Evolutionary conservation across 2,329 filamentous ascomycete species (phyloP).

Genomic region (Neodidymelliopsis sp.): DNA sequence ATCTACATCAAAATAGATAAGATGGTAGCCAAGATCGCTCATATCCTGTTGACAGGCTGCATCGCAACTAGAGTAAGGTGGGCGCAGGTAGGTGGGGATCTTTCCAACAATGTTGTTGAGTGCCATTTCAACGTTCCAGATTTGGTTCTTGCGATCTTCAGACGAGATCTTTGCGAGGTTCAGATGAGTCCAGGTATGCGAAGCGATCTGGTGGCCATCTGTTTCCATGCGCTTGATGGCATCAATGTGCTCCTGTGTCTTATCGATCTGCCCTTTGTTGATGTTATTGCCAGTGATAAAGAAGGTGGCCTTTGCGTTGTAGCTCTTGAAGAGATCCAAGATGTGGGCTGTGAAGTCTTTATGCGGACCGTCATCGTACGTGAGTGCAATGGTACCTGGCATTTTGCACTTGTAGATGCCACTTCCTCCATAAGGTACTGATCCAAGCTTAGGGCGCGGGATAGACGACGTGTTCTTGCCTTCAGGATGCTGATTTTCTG

Average conservation of each 20-base stretch:
- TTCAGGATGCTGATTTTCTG: conserved; percentile 61
- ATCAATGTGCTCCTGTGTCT: conserved; percentile 53
- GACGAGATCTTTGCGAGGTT: conserved; percentile 52
- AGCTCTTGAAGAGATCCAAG: conserved; percentile 64
- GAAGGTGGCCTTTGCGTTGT: conserved; percentile 70
- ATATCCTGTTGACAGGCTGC: conserved; percentile 46
- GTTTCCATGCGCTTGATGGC: conserved; percentile 61
- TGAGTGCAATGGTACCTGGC: conserved; percentile 66
- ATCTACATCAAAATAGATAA: conserved; percentile 66
- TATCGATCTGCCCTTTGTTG: conserved; percentile 62
- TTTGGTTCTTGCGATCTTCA: conserved; percentile 53
- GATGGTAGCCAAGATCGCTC: conserved; percentile 60
- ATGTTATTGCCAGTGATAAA: conserved; percentile 66
- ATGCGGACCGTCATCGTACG: conserved; percentile 68
- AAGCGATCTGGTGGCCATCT: conserved; percentile 66
- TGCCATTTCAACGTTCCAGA: conserved; percentile 60
- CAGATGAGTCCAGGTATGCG: conserved; percentile 62
- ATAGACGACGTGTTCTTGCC: conserved; percentile 62
- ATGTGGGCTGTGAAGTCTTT: conserved; percentile 66
- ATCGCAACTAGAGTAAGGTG: conserved; percentile 54
- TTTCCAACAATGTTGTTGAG: conserved; percentile 60
- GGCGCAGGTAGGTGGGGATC: conserved; percentile 60
- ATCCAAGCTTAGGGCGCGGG: conserved; percentile 60
- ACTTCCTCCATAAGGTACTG: conserved; percentile 61
- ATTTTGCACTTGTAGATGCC: conserved; percentile 61